These are phyloP conservation scores for Scenedesmus sp. DNA, from an alignment of 163 green algal species.

Conservation along the genomic window DNA sequence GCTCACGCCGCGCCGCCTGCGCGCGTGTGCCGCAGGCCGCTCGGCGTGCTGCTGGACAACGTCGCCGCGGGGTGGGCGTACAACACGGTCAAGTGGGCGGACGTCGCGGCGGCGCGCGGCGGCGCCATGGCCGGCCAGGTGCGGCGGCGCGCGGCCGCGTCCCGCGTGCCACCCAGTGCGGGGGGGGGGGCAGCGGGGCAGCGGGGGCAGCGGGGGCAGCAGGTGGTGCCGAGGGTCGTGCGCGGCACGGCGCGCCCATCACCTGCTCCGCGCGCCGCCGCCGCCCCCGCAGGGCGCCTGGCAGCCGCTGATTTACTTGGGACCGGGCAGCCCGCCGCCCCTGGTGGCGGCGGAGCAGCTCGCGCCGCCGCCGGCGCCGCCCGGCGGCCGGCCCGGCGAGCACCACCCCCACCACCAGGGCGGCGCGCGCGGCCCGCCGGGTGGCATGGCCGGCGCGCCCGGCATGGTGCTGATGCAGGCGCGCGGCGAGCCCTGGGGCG, in stretches of 20 bases:
- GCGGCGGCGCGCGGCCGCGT: no score
- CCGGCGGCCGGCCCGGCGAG: background rate
- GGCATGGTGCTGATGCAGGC: no score
- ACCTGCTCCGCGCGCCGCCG: background rate
- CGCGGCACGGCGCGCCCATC: background rate
- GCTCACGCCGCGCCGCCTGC: no score
- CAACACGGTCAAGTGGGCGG: constrained; percentile 26
- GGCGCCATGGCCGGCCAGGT: no score
- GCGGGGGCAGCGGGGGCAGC: background rate
- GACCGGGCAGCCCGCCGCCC: background rate
- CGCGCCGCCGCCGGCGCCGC: background rate
- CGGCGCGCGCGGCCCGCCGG: no score
- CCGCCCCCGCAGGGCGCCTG: constrained; percentile 5
- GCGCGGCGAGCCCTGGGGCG: no score
- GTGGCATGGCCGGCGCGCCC: no score
- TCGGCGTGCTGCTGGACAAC: constrained; percentile 37
- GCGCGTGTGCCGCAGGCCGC: constrained; percentile 34
- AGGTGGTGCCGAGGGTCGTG: background rate
- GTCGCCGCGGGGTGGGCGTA: constrained; percentile 32
- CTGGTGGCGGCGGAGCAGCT: background rate
- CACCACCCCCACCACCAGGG: no score
- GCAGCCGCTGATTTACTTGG: constrained; percentile 19
- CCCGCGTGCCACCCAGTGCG: no score
- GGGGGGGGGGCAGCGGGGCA: no score
- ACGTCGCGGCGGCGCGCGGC: background rate